phyloP scores from a whole-genome alignment of 2,329 filamentous ascomycete genomes.

The Colletotrichum aenigma region DNA sequence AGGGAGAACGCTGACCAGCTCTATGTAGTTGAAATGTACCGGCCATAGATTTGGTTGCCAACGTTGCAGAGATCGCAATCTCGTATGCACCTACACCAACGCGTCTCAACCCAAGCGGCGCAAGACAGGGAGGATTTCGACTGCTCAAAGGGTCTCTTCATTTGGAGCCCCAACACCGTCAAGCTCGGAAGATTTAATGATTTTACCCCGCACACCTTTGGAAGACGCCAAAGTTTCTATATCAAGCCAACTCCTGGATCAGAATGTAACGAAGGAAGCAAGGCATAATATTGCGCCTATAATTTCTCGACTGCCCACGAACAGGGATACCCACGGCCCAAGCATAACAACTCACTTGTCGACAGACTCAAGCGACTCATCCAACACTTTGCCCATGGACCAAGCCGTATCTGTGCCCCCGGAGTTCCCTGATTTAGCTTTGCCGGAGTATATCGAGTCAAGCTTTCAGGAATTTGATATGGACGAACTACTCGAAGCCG shows the following conservation, averaged over 20 bases:
- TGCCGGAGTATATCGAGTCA: background rate
- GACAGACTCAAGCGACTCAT: background rate
- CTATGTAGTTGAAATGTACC: background rate
- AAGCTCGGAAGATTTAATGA: background rate
- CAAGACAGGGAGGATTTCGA: background rate
- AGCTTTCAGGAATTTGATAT: background rate
- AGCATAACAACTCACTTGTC: background rate
- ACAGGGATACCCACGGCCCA: background rate
- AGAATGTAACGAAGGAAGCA: background rate
- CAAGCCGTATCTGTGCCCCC: background rate
- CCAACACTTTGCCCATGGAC: background rate
- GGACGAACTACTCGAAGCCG: background rate
- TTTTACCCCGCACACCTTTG: background rate
- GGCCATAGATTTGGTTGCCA: background rate
- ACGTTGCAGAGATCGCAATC: background rate
- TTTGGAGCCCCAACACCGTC: background rate
- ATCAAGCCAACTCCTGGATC: background rate
- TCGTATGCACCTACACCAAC: background rate
- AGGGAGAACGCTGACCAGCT: background rate
- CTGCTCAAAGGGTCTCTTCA: background rate
- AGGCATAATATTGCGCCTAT: background rate
- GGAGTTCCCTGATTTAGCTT: background rate
- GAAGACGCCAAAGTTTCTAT: background rate
- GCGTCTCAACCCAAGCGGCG: background rate
- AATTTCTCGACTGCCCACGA: background rate